A percentile compares a stretch with the other conserved stretches of the same genome.
Conservation (phyloP, 768 basidiomycete species). For the Kwoniella sp. region DNA sequence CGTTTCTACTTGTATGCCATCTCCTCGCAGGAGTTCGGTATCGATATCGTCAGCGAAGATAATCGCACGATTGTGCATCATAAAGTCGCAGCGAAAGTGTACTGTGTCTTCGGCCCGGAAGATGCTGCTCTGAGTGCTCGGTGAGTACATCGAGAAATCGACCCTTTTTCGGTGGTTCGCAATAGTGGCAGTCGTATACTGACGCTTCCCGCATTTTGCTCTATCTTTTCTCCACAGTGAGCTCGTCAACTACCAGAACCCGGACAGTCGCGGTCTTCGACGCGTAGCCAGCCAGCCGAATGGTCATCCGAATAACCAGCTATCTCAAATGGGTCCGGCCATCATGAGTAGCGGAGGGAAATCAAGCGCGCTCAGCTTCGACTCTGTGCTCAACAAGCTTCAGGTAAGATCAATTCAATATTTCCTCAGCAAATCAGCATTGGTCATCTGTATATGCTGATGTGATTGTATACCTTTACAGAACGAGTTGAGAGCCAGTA, state of each 20-base stretch:
- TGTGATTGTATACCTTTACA: conserved; percentile 12
- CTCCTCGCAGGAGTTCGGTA: conserved; percentile 86
- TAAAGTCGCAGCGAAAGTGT: conserved; percentile 93
- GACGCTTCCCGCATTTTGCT: background rate
- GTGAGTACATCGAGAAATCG: conserved; percentile 25
- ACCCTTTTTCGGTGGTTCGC: background rate
- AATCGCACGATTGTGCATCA: conserved; percentile 97
- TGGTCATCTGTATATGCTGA: background rate
- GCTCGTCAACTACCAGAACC: conserved; percentile 44
- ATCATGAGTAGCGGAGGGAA: conserved; percentile 64
- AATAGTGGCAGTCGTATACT: background rate
- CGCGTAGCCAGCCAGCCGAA: conserved; percentile 14
- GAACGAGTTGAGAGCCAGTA: conserved; percentile 90
- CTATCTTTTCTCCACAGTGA: conserved; percentile 27
- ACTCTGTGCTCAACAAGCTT: conserved; percentile 82
- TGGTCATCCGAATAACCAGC: conserved; percentile 20
- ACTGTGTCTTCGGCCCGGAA: conserved; percentile 82
- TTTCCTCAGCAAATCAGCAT: background rate
- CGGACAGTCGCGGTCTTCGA: conserved; percentile 36
- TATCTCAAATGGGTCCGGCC: conserved; percentile 24
- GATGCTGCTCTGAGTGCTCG: conserved; percentile 63
- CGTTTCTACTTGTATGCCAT: background rate
- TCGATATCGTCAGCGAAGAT: conserved; percentile 98
- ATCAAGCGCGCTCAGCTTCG: conserved; percentile 74
- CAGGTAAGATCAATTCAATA: conserved; percentile 59